Percentiles rank a stretch among this genome's conserved stretches.
Evolutionary conservation across 2,329 filamentous ascomycete species (phyloP).

Genomic region (Anisogramma anomala): DNA sequence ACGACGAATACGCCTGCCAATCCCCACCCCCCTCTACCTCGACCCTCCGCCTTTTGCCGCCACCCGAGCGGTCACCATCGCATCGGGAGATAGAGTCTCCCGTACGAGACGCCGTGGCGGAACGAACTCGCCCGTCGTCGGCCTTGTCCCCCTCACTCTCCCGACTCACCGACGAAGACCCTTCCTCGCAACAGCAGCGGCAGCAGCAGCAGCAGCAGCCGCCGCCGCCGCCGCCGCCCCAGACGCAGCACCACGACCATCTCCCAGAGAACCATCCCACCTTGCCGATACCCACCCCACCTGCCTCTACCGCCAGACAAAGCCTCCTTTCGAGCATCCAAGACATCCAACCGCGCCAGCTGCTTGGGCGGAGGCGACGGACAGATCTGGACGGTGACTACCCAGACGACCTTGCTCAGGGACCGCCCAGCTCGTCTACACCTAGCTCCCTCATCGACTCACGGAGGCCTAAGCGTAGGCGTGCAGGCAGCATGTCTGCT

Average conservation of each 20-base stretch:
- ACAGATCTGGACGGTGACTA: conserved; percentile 29
- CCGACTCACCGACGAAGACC: conserved; percentile 57
- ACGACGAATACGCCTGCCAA: neutral
- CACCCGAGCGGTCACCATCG: conserved; percentile 6
- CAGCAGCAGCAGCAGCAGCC: conserved; percentile 2
- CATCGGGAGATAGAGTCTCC: conserved; percentile 23
- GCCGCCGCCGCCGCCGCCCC: too few relatives aligned
- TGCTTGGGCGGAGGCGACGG: conserved; percentile 47
- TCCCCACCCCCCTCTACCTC: neutral
- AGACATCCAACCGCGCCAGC: conserved; percentile 21
- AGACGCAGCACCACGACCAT: neutral
- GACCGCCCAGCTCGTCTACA: conserved; percentile 11
- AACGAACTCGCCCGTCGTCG: conserved; percentile 45
- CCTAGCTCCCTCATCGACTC: conserved; percentile 16
- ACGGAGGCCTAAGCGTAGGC: conserved; percentile 46
- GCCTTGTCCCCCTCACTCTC: conserved; percentile 30
- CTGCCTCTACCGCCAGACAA: neutral
- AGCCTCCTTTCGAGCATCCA: conserved; percentile 18
- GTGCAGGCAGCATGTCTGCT: conserved; percentile 50
- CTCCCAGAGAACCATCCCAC: conserved; percentile 16
- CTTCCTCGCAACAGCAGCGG: conserved; percentile 40
- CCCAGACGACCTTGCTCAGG: conserved; percentile 18
- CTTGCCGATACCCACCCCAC: conserved; percentile 14
- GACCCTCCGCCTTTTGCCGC: conserved; percentile 5
- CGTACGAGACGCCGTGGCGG: conserved; percentile 59